A percentile compares a stretch with the other conserved stretches of the same genome.
phyloP scores from a whole-genome alignment of 2,329 filamentous ascomycete genomes.

The Pezicula rhizophila region DNA sequence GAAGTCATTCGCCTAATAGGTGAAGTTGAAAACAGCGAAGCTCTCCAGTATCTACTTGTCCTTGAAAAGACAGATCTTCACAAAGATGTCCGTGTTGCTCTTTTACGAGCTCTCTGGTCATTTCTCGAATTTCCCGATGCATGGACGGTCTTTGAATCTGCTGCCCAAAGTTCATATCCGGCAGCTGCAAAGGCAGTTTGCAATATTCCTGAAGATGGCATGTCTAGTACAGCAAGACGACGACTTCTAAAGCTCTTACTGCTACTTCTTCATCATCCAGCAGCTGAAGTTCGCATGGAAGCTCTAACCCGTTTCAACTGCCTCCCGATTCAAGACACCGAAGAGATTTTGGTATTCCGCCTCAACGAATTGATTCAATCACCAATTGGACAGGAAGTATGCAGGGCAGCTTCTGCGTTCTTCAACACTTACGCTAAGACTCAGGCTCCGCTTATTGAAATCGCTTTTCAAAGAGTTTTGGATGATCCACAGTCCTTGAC shows the following conservation, averaged over 20 bases:
- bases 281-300: constrained; percentile 4
- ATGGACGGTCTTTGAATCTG: constrained; percentile 3
- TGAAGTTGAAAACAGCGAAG: constrained; percentile 6
- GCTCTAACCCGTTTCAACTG: constrained; percentile 1
- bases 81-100: constrained; percentile 7
- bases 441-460: constrained; percentile 1
- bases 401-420: constrained; percentile 2
- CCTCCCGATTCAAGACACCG: constrained; percentile 3
- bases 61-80: constrained; percentile 5
- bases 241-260: constrained; percentile 1
- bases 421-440: constrained; percentile 6
- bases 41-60: constrained; percentile 4
- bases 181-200: constrained; percentile 5
- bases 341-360: constrained; percentile 1
- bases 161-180: constrained; percentile 1
- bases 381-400: not conserved
- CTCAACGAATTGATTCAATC: constrained; percentile 5
- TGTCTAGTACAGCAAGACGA: not conserved
- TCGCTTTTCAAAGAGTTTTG: constrained; percentile 2
- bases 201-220: constrained; percentile 1
- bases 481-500: not conserved
- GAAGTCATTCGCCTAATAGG: constrained; percentile 10
- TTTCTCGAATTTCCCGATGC: constrained; percentile 3
- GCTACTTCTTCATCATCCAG: constrained; percentile 4
- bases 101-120: constrained; percentile 4